Base-by-base conservation (phyloP, 2,329 filamentous ascomycete genomes). In the Zymoseptoria tritici region DNA sequence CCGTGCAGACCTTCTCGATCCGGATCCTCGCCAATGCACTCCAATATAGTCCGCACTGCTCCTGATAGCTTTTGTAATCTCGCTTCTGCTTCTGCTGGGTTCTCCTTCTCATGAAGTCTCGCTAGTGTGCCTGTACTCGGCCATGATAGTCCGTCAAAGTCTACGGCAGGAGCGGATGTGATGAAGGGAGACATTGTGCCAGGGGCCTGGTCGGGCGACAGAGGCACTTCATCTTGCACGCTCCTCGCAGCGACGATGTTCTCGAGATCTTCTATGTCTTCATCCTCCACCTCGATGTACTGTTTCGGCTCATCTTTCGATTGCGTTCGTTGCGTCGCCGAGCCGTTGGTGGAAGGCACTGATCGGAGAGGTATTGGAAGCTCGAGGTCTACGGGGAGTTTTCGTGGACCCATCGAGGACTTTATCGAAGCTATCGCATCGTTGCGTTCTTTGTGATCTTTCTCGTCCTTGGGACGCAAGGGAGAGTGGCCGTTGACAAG, bases 11-110 rank as follows among this genome's bases (percentile, higher is more conserved):
- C 85, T 69, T 87, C 85, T 55, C 85, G 78, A 61, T 85, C 81
- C 0, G 84, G 83, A 64, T 87, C 85, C 68, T 87, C 85, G 54
- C 85, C 85, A 20, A 87, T 80, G 64, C 85, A 87, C 70, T 87
- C 84, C 16, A 87, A 72, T 50, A 87, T 85, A 0, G 85, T 87
- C 56, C 79, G 76, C 13, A 87, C 82, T 52, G 85, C 85, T 52
- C 83, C 83, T 1, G 83, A 78, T n/a, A 87, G 77, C 72, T 85
- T 87, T 66, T 81, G 72, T 19, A 85, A 74, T 9, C 83, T 78
- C 62, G 80, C 79, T 60, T 81, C 78, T 52, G 81, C 83, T 68
- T 86, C 77, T 66, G 83, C 80, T 0, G 83, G 80, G 2, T 80
- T 82, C 26, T 71, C 67, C 20, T 69, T 67, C 60, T 73, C 71